A percentile compares a stretch with the other conserved stretches of the same genome.
phyloP scores from a whole-genome alignment of 1,139 yeast genomes.

The Pneumocystis wakefieldiae region DNA sequence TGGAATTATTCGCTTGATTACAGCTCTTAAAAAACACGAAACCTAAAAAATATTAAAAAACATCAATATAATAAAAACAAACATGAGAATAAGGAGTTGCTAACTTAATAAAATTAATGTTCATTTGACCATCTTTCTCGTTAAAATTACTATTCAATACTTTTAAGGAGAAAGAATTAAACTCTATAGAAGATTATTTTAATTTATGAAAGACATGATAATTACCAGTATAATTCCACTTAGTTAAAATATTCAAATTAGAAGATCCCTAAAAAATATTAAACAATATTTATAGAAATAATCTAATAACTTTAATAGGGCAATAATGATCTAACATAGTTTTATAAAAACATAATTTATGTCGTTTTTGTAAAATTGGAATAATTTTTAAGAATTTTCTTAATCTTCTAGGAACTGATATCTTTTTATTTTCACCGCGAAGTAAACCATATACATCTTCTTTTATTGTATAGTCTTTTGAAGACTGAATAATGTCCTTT shows the following conservation, averaged over 20 bases:
- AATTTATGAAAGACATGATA: background rate
- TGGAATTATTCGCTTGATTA: conserved; percentile 1
- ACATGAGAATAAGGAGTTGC: background rate
- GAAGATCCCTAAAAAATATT: background rate
- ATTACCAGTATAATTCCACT: background rate
- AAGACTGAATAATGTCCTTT: conserved; percentile 3
- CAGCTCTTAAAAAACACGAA: conserved; percentile 5
- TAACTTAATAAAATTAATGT: conserved; percentile 20
- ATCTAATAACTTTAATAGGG: conserved; percentile 4
- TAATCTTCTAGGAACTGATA: conserved; percentile 7
- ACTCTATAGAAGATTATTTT: conserved; percentile 3
- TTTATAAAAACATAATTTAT: conserved; percentile 15
- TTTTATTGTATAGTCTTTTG: conserved; percentile 4
- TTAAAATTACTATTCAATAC: conserved; percentile 6
- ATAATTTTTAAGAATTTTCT: conserved; percentile 6
- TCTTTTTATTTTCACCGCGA: background rate
- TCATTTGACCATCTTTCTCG: conserved; percentile 8
- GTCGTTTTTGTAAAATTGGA: conserved; percentile 8
- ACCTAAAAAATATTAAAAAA: conserved; percentile 1
- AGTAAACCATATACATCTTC: background rate
- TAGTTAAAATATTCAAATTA: background rate
- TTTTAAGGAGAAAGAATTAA: conserved; percentile 3
- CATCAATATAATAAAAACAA: background rate
- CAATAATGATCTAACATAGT: conserved; percentile 16
- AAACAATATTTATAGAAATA: background rate